Evolutionary conservation across 257 asterid genomes (phyloP).

Genomic region (Fraxinus excelsior): DNA sequence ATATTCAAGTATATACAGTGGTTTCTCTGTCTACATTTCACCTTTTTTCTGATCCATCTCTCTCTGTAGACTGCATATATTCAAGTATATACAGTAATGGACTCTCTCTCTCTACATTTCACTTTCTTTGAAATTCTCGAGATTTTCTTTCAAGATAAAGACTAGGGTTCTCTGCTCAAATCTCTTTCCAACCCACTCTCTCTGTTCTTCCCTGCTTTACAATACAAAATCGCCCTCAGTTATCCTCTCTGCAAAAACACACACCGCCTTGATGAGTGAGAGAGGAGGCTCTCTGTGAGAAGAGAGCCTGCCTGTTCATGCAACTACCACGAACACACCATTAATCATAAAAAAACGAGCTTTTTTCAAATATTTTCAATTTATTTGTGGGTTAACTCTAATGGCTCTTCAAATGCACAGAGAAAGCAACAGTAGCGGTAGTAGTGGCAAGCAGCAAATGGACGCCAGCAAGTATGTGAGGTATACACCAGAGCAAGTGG

Average conservation of each 20-base stretch:
- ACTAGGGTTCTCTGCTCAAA: conserved; percentile 46
- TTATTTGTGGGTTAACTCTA: conserved; percentile 3
- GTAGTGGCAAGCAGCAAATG: conserved; percentile 59
- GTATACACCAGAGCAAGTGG: conserved; percentile 98
- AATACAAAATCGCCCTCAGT: neutral
- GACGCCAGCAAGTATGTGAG: conserved; percentile 90
- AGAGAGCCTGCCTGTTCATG: conserved; percentile 89
- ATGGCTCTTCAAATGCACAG: conserved; percentile 68
- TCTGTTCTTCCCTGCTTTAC: conserved; percentile 9
- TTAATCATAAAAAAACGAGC: neutral
- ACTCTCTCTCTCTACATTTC: conserved; percentile 49
- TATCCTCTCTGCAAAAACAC: conserved; percentile 7
- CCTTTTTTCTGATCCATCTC: conserved; percentile 3
- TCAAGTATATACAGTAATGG: conserved; percentile 4
- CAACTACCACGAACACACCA: conserved; percentile 34
- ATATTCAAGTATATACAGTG: neutral
- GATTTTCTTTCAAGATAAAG: conserved; percentile 46
- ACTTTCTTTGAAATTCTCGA: conserved; percentile 58
- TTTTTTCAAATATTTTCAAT: neutral
- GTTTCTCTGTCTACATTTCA: neutral
- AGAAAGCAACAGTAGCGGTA: conserved; percentile 55
- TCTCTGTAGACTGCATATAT: conserved; percentile 2
- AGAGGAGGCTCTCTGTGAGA: conserved; percentile 86
- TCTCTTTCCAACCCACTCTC: conserved; percentile 15
- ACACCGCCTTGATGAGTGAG: conserved; percentile 59